Evolutionary conservation across 2,329 filamentous ascomycete genomes (phyloP), one percentile per base, ranked within the genome.

Genomic region (Fusarium decemcellulare): DNA sequence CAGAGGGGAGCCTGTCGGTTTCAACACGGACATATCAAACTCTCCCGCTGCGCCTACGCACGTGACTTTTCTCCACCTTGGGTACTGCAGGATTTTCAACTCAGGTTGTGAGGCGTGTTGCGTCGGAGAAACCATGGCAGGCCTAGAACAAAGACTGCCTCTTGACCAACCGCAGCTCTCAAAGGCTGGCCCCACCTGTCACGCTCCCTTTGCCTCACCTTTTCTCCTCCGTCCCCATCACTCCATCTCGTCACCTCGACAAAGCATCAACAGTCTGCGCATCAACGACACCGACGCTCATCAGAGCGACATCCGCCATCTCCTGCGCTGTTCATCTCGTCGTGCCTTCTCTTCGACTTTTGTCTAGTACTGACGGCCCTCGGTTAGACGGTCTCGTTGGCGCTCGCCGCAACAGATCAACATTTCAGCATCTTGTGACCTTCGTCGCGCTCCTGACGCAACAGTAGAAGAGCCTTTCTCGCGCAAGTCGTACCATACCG

Each of bases 381-480:
- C 48, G 43, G 59, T 44, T 61, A 67, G 65, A 65, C 65, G 58
- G 40, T 70, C 34, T 58, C 52, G 58, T 59, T 63, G 56, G 68
- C 42, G 54, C 46, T 66, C 59, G 65, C 61, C 58, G 59, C 70
- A 66, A 61, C 68, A 59, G 48, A 65, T 64, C 43, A 52, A 23
- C 23, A 5, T 23, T 39, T 54, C 42, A 54, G 55, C 61, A 65
- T 71, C 68, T 67, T 60, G 74, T 76, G 73, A 74, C 72, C 39
- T 44, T 72, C 59, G 70, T 72, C 70, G 72, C 66, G 71, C 70
- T 64, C 56, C 68, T 66, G 65, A 72, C 67, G 65, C 67, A 72
- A 70, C 72, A 76, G 74, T 76, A 76, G 74, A 76, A 75, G 72
- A 68, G 61, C 59, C 69, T 66, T 63, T 73, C 55, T 72, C 59